These are phyloP conservation scores for Millerozyma acaciae DNA, from an alignment of 805 yeast species.

Conservation along the genomic window DNA sequence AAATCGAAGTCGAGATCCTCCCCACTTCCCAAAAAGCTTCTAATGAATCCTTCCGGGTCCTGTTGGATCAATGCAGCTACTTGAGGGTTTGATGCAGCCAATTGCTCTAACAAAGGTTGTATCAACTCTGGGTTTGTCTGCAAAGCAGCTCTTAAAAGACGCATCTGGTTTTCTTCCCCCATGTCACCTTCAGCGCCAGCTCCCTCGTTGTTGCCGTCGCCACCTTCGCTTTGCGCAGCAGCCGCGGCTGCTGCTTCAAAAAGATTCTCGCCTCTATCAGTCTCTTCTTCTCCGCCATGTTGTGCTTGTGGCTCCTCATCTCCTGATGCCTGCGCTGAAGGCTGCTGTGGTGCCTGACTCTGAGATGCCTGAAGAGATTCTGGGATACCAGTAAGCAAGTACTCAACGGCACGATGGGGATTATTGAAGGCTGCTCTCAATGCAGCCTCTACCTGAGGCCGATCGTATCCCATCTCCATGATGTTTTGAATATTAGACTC, in stretches of 20 bases:
- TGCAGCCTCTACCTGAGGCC: slow-evolving; percentile 84
- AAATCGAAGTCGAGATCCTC: slow-evolving; percentile 44
- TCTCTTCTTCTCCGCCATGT: slow-evolving; percentile 18
- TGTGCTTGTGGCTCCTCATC: slow-evolving; percentile 18
- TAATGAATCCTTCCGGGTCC: slow-evolving; percentile 86
- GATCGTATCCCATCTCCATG: slow-evolving; percentile 94
- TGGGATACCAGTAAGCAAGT: slow-evolving; percentile 85
- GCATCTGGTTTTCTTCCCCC: slow-evolving; percentile 46
- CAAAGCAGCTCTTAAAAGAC: slow-evolving; percentile 67
- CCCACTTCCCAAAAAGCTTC: slow-evolving; percentile 61
- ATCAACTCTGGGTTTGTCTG: slow-evolving; percentile 85
- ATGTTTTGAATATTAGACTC: slow-evolving; percentile 76
- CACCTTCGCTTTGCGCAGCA: slow-evolving; percentile 23
- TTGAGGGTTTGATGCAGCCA: slow-evolving; percentile 80
- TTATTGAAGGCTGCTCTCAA: slow-evolving; percentile 93
- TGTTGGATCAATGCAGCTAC: slow-evolving; percentile 73
- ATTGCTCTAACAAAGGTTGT: slow-evolving; percentile 76
- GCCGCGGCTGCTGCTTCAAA: slow-evolving; percentile 50
- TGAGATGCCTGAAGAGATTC: slow-evolving; percentile 47
- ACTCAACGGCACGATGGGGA: slow-evolving; percentile 97
- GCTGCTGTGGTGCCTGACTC: slow-evolving; percentile 17
- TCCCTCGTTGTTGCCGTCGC: slow-evolving; percentile 24
- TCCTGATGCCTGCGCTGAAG: slow-evolving; percentile 9
- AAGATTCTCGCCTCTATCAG: slow-evolving; percentile 37
- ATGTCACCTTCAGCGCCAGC: slow-evolving; percentile 29